Evolutionary conservation across 1,284 basidiomycete genomes (phyloP), one percentile per base, ranked within the genome.

Genomic region (Cryptococcus amylolentus): DNA sequence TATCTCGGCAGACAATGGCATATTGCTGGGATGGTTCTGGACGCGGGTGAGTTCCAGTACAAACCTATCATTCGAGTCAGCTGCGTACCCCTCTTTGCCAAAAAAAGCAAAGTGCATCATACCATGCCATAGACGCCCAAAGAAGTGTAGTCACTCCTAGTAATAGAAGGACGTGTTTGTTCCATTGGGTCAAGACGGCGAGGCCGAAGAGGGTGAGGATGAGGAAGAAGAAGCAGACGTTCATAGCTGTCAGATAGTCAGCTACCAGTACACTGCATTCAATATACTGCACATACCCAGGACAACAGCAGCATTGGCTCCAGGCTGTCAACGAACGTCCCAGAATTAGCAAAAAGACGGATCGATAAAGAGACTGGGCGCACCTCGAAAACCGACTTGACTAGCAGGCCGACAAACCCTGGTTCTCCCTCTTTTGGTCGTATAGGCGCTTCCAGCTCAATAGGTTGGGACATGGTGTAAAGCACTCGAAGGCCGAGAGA

Each of bases 111-210:
- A 14, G 37, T 20, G 26, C 6, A 35, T 35, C 40, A 35, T 28
- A 75, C 76, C 73, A 75, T 14, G 69, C 54, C 76, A 77, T 77
- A 16, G 72, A 65, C 0, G 51, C 65, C 76, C 76, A 77, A 14
- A 77, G 59, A 5, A 68, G 39, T 0, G 61, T 58, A 8, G 68
- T 69, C 9, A 71, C 63, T 9, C 52, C 62, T 18, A 75, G 60
- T 23, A 77, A 54, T 9, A 71, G 38, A 42, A 77, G 50, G 48
- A 76, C 74, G 52, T 75, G 71, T 48, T 59, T 60, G 61, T 75
- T 75, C 70, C 70, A 75, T 9, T 56, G 42, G 9, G 75, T 74
- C n/a, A 77, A 50, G 54, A 67, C 63, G 4, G 66, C 71, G 23
- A 76, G 63, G 13, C 57, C 70, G 58, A 74, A 63, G n/a, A 77